Base-by-base conservation (phyloP, 768 basidiomycete genomes). In the Chalciporus sphaerocephalus region DNA sequence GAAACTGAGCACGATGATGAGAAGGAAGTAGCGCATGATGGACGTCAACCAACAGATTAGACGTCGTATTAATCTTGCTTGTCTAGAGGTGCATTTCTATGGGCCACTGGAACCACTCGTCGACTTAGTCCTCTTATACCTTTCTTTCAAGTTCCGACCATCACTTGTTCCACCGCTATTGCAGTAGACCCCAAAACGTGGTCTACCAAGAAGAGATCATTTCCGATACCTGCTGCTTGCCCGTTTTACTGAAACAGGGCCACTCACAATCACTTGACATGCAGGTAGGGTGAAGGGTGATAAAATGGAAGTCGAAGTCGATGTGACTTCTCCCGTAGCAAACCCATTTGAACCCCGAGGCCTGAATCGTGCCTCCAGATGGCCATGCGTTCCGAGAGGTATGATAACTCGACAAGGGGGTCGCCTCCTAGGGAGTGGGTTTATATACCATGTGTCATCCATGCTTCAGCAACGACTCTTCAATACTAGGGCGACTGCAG, bases 61-160 rank as follows among this genome's bases (percentile, higher is more conserved):
- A 24, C 33, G 38, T 40, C 6, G 38, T 38, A 38, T 34, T 40
- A 42, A 25, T 33, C 15, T 32, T 33, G 43, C 40, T 50, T 61
- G 40, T 51, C 47, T 51, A 62, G 51, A 53, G 23, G 48, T 59
- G 59, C 59, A 60, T 60, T 17, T 62, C 51, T 62, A 48, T 60
- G 60, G 60, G 59, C 60, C 60, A 32, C 25, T 37, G 42, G 46
- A 23, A 46, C 47, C 21, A 13, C 40, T 35, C 30, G 16, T 22
- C 20, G 9, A 20, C 40, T 42, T 38, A 22, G 33, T 40, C 18
- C 21, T 62, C 57, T 62, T 60, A 60, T 60, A 62, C 50, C 5
- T 11, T 34, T 27, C 57, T 44, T 60, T 60, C 54, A 46, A 50
- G 48, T 45, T 59, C 59, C 60, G 60, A 52, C 18, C 18, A 22